Conservation (phyloP, 345 rosid species). For the Ceriops decandra region DNA sequence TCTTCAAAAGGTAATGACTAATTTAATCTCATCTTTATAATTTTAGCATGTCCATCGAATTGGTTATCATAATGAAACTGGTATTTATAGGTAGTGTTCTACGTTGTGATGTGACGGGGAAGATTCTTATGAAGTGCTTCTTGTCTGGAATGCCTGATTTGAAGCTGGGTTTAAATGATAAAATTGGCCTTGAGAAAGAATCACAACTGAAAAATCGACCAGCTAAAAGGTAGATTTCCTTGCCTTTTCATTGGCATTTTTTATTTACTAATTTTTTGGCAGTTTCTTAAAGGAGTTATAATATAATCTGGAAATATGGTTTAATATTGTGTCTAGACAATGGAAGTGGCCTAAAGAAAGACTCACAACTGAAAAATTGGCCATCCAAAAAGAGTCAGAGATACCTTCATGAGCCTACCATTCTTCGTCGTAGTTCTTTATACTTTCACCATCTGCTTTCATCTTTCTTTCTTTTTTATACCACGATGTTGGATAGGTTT, state of each 20-base stretch:
- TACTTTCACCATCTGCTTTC: background rate
- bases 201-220: slow-evolving; percentile 95
- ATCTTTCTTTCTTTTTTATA: background rate
- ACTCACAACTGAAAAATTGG: slow-evolving; percentile 88
- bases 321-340: slow-evolving; percentile 94
- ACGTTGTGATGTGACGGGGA: slow-evolving; percentile 97
- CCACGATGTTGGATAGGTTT: too few species aligned
- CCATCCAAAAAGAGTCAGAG: slow-evolving; percentile 72
- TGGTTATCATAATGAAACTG: slow-evolving; percentile 19
- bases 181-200: slow-evolving; percentile 98
- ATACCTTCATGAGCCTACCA: background rate
- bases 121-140: slow-evolving; percentile 97
- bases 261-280: background rate
- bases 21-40: slow-evolving; percentile 2
- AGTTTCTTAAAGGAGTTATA: background rate
- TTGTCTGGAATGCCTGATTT: slow-evolving; percentile 99
- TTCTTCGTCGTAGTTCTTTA: background rate
- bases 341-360: slow-evolving; percentile 96
- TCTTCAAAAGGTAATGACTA: slow-evolving; percentile 75
- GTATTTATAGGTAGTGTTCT: slow-evolving; percentile 69
- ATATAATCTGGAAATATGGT: slow-evolving; percentile 20
- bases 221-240: slow-evolving; percentile 66
- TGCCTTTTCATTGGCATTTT: background rate
- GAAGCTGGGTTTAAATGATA: slow-evolving; percentile 97
- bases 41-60: background rate